Percentiles rank a stretch among this genome's conserved stretches.
Evolutionary conservation across 169 alveolate genomes (phyloP).

Genomic region (Ichthyophthirius multifiliis): DNA sequence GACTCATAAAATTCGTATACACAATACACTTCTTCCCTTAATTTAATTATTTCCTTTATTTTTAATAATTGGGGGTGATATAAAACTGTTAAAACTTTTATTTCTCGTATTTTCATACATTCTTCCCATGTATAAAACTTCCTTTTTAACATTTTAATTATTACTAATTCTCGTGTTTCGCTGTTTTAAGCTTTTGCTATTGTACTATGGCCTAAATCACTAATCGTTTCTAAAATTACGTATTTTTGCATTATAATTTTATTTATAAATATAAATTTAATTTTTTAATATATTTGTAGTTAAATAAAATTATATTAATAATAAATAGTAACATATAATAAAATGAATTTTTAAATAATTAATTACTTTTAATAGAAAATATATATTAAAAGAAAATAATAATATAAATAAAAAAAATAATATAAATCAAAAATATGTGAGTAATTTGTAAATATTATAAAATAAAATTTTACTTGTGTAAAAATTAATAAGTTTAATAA

Average conservation of each 20-base stretch:
- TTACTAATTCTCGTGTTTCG: slow-evolving; percentile 66
- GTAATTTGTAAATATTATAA: too few relatives aligned
- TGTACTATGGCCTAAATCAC: slow-evolving; percentile 43
- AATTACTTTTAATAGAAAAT: too few relatives aligned
- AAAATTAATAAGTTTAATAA: too few relatives aligned
- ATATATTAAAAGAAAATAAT: too few relatives aligned
- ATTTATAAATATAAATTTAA: too few relatives aligned
- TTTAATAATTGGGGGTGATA: slow-evolving; percentile 77
- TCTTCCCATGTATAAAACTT: slow-evolving; percentile 87
- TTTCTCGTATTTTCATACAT: slow-evolving; percentile 78
- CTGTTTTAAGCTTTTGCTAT: slow-evolving; percentile 54
- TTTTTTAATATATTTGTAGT: too few relatives aligned
- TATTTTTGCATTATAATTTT: slow-evolving; percentile 42
- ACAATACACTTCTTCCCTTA: slow-evolving; percentile 70
- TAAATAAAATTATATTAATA: too few relatives aligned
- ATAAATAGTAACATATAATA: too few relatives aligned
- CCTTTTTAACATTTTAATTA: slow-evolving; percentile 80
- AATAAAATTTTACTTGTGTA: too few relatives aligned
- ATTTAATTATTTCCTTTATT: slow-evolving; percentile 80
- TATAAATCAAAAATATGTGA: too few relatives aligned
- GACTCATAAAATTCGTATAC: slow-evolving; percentile 80
- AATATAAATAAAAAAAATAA: too few relatives aligned
- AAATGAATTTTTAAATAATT: too few relatives aligned
- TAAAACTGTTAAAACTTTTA: slow-evolving; percentile 68
- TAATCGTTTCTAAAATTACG: slow-evolving; percentile 55